Evolutionary conservation across 352 stramenopile species (phyloP).

Genomic region (Vaucheria bursata): DNA sequence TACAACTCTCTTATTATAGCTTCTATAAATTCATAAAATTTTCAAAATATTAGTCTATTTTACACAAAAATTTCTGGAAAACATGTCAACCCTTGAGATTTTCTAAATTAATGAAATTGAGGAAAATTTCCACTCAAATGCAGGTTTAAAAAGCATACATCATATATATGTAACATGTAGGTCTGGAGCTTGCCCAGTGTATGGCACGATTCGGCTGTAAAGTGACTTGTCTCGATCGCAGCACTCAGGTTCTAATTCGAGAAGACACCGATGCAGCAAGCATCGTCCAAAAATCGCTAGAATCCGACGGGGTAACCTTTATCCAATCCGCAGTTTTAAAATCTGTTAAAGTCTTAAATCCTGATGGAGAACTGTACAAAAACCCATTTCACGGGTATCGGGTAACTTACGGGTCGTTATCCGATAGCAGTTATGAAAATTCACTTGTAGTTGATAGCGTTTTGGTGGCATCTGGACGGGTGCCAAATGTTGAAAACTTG

Average conservation of each 20-base stretch:
- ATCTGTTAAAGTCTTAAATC: not conserved
- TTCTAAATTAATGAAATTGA: too few relatives aligned
- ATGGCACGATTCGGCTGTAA: constrained; percentile 61
- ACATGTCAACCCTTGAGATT: too few relatives aligned
- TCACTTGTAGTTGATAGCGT: constrained; percentile 23
- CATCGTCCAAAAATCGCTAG: not conserved
- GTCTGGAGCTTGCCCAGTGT: constrained; percentile 66
- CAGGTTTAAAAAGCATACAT: too few relatives aligned
- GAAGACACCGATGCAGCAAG: constrained; percentile 36
- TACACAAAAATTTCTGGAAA: too few relatives aligned
- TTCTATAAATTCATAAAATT: too few relatives aligned
- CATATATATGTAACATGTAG: too few relatives aligned
- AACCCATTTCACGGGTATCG: not conserved
- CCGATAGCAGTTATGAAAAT: not conserved
- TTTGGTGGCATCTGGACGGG: constrained; percentile 33
- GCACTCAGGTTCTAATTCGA: constrained; percentile 53
- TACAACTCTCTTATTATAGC: too few relatives aligned
- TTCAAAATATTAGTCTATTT: too few relatives aligned
- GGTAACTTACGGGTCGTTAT: not conserved
- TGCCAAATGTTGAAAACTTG: constrained; percentile 48
- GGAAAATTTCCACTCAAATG: too few relatives aligned
- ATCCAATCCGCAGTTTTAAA: not conserved
- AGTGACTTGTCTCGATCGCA: constrained; percentile 57
- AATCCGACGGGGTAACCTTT: constrained; percentile 6
- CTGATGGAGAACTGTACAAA: not conserved